phyloP scores from a whole-genome alignment of 345 rosid genomes.

The Triadica sebifera region DNA sequence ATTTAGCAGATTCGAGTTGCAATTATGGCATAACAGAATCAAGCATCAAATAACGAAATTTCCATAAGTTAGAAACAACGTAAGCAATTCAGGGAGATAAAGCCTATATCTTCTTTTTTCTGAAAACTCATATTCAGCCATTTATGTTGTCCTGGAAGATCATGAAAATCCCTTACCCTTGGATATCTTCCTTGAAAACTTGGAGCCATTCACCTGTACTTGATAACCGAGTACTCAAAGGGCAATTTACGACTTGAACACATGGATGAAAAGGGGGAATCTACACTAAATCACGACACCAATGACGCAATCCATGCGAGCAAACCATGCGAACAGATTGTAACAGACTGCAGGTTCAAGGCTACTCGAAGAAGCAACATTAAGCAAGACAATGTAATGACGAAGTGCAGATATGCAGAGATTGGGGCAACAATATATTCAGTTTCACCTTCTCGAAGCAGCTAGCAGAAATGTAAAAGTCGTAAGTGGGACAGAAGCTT shows the following conservation, averaged over 20 bases:
- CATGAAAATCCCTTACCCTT: conserved; percentile 3
- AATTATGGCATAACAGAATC: no score
- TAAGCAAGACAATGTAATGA: conserved; percentile 18
- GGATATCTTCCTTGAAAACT: background rate
- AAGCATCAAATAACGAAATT: no score
- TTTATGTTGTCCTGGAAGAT: background rate
- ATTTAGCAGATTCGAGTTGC: no score
- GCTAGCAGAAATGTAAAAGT: conserved; percentile 19
- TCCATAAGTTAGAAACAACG: background rate
- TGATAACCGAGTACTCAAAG: background rate
- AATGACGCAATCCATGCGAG: conserved; percentile 1
- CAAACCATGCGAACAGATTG: background rate
- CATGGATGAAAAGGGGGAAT: background rate
- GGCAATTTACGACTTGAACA: conserved; percentile 8
- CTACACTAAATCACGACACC: conserved; percentile 7
- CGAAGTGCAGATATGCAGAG: conserved; percentile 24
- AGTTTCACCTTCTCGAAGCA: conserved; percentile 30
- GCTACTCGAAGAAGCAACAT: conserved; percentile 8
- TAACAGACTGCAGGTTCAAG: conserved; percentile 18
- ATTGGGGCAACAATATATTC: conserved; percentile 8
- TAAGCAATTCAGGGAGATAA: background rate
- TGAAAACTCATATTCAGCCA: background rate
- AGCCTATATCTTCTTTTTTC: background rate
- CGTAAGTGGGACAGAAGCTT: conserved; percentile 25
- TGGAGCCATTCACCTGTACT: background rate